These are phyloP conservation scores for Albizia julibrissin DNA, from an alignment of 306 rosid genomes.

Conservation along the genomic window DNA sequence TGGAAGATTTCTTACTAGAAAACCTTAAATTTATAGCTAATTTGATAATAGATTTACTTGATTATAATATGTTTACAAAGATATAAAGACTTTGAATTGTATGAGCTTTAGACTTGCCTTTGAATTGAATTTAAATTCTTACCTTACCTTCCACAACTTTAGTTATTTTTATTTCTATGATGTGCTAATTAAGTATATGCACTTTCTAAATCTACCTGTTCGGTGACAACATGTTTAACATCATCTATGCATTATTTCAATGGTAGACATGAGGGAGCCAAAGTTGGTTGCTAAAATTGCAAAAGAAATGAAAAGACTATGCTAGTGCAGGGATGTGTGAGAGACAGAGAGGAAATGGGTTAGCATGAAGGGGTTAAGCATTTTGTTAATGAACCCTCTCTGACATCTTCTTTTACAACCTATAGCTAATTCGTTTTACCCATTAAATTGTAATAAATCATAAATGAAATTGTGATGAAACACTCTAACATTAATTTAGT, in stretches of 20 bases:
- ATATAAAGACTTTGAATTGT: neutral
- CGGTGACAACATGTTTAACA: conserved; percentile 32
- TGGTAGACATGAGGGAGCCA: conserved; percentile 80
- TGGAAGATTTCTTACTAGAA: conserved; percentile 6
- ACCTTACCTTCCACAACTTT: conserved; percentile 4
- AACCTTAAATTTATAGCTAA: neutral
- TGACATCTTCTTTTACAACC: neutral
- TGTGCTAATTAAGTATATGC: conserved; percentile 13
- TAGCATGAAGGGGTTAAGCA: neutral
- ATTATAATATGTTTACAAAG: neutral
- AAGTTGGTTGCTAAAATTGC: conserved; percentile 81
- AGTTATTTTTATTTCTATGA: conserved; percentile 3
- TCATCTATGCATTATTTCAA: conserved; percentile 27
- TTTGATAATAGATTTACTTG: conserved; percentile 16
- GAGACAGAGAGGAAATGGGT: neutral
- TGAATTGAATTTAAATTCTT: neutral
- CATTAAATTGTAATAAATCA: conserved; percentile 1
- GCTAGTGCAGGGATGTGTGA: neutral
- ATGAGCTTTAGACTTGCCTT: neutral
- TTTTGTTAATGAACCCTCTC: neutral
- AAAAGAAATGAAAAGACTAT: conserved; percentile 48
- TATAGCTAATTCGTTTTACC: neutral
- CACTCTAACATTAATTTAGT: neutral
- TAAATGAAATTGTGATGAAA: conserved; percentile 1
- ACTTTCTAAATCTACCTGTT: conserved; percentile 15